These are phyloP conservation scores for Ramalina intermedia DNA, from an alignment of 495 filamentous ascomycete species.

Conservation along the genomic window DNA sequence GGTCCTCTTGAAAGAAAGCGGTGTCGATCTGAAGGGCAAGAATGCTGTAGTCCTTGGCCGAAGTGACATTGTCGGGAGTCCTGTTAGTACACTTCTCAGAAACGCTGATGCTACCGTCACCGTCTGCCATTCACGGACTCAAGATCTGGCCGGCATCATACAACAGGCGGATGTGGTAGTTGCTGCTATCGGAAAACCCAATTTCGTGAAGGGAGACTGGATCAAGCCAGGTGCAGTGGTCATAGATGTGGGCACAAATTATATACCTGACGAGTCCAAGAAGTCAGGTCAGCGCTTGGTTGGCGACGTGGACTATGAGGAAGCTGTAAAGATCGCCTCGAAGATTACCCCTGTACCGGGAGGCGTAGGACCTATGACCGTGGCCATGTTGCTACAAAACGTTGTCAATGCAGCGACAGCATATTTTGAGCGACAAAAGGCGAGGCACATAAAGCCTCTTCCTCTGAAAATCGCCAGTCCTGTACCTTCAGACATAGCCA, in stretches of 20 bases:
- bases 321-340: conserved; percentile 75
- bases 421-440: conserved; percentile 69
- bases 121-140: conserved; percentile 81
- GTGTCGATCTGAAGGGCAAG: conserved; percentile 74
- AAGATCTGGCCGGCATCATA: conserved; percentile 52
- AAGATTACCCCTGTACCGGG: conserved; percentile 93
- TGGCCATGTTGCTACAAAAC: conserved; percentile 91
- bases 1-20: conserved; percentile 72
- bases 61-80: conserved; percentile 93
- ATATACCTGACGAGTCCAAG: conserved; percentile 80
- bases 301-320: conserved; percentile 87
- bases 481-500: conserved; percentile 85
- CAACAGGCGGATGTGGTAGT: conserved; percentile 83
- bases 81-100: conserved; percentile 86
- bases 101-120: conserved; percentile 96
- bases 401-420: conserved; percentile 69
- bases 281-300: conserved; percentile 91
- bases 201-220: conserved; percentile 88
- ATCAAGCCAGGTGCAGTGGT: conserved; percentile 86
- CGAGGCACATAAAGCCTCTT: conserved; percentile 60
- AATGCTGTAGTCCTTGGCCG: conserved; percentile 88
- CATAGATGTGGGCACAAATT: conserved; percentile 97
- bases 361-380: conserved; percentile 95
- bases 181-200: conserved; percentile 76
- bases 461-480: conserved; percentile 60